Conservation (phyloP, 139 green algal species). For the Chlamydomonas eustigma region DNA sequence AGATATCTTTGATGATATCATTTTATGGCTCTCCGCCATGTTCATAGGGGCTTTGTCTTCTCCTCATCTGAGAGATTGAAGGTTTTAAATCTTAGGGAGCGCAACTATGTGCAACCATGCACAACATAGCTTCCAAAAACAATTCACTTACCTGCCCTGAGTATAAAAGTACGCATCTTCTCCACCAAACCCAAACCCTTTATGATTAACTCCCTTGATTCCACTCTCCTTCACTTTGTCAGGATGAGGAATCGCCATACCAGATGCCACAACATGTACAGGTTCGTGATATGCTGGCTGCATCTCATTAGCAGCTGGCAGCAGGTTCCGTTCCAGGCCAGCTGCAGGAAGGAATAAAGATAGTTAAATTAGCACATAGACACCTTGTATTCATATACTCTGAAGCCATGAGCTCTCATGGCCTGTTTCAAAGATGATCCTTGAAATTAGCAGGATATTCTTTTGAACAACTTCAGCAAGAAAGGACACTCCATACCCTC, state of each 20-base stretch:
- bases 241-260: constrained; percentile 80
- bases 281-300: constrained; percentile 9
- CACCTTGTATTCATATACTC: no score
- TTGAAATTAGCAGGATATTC: neutral
- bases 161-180: constrained; percentile 86
- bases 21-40: neutral
- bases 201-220: constrained; percentile 64
- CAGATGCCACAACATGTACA: constrained; percentile 40
- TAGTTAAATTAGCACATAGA: neutral
- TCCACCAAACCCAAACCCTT: constrained; percentile 69
- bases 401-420: neutral
- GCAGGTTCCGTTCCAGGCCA: constrained; percentile 61
- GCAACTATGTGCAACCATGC: no score
- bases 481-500: no score
- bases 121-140: no score
- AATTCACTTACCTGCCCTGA: constrained; percentile 8
- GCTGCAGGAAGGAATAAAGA: constrained; percentile 24
- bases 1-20: neutral
- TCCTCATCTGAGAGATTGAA: no score
- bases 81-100: no score
- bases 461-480: neutral
- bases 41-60: no score
- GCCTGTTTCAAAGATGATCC: neutral
- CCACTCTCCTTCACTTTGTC: constrained; percentile 72
- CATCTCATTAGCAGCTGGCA: constrained; percentile 33